Conservation (phyloP, 768 basidiomycete genomes). For the Coprinellus aureogranulatus region DNA sequence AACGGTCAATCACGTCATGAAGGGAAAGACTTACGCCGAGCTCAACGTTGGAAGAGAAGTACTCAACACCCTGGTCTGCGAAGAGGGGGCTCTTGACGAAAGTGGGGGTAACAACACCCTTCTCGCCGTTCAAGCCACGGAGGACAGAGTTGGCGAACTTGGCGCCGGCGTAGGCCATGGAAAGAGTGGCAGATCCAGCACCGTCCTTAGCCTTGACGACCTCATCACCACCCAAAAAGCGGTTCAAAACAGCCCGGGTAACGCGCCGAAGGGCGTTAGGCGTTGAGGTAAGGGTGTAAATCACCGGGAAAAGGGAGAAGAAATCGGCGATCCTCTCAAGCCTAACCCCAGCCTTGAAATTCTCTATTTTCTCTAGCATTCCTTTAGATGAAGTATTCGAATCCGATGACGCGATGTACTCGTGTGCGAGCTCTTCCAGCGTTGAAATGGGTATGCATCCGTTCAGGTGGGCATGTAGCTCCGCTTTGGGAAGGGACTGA, state of each 20-base stretch:
- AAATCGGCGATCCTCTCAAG: slow-evolving; percentile 67
- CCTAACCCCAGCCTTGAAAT: slow-evolving; percentile 41
- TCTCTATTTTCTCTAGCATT: slow-evolving; percentile 30
- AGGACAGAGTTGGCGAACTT: slow-evolving; percentile 84
- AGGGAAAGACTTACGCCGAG: slow-evolving; percentile 70
- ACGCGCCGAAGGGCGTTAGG: slow-evolving; percentile 52
- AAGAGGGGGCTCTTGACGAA: slow-evolving; percentile 89
- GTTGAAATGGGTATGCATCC: slow-evolving; percentile 72
- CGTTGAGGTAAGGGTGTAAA: slow-evolving; percentile 73
- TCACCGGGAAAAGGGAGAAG: slow-evolving; percentile 72
- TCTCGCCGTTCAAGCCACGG: slow-evolving; percentile 84
- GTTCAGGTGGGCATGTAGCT: slow-evolving; percentile 84
- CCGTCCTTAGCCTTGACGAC: slow-evolving; percentile 98
- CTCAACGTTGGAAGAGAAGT: slow-evolving; percentile 93
- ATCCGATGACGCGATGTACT: slow-evolving; percentile 27
- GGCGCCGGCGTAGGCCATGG: slow-evolving; percentile 94
- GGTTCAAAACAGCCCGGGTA: slow-evolving; percentile 61
- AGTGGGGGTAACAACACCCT: slow-evolving; percentile 79
- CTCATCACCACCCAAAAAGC: slow-evolving; percentile 94
- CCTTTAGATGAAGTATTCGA: slow-evolving; percentile 19
- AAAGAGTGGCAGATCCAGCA: slow-evolving; percentile 90
- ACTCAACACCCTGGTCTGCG: slow-evolving; percentile 82
- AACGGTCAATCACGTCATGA: not conserved
- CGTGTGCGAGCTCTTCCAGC: slow-evolving; percentile 59
- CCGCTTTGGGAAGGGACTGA: slow-evolving; percentile 68